Conservation (phyloP, 495 filamentous ascomycete genomes). For the Neurospora tetraspora region DNA sequence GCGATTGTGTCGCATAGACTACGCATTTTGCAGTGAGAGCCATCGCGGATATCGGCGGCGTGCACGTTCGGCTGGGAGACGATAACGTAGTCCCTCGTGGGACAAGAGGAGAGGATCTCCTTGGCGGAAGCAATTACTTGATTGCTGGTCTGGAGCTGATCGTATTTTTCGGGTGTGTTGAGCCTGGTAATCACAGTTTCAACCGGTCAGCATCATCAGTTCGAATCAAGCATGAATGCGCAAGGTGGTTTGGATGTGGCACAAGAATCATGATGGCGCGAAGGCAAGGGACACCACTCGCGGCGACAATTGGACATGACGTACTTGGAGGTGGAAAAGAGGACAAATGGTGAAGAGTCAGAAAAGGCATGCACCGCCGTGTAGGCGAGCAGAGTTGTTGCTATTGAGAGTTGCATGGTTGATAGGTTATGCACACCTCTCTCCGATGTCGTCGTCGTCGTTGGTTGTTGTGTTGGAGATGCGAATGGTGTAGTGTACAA, state of each 20-base stretch:
- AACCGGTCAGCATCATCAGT: conserved; percentile 1
- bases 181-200: conserved; percentile 21
- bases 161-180: conserved; percentile 12
- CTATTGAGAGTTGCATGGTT: conserved; percentile 51
- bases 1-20: conserved; percentile 20
- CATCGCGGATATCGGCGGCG: conserved; percentile 48
- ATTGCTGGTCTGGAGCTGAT: conserved; percentile 35
- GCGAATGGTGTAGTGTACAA: conserved; percentile 1
- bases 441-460: conserved; percentile 5
- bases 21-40: conserved; percentile 18
- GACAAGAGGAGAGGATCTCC: conserved; percentile 51
- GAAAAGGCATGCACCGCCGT: conserved; percentile 59
- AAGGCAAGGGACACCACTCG: neutral
- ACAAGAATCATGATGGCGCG: neutral
- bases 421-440: conserved; percentile 8
- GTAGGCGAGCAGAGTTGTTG: conserved; percentile 52
- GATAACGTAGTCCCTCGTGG: conserved; percentile 69
- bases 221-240: neutral
- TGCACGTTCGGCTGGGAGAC: conserved; percentile 70
- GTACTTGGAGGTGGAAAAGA: conserved; percentile 73
- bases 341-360: conserved; percentile 78
- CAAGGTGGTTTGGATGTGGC: neutral
- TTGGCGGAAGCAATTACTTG: conserved; percentile 30
- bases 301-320: conserved; percentile 17
- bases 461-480: conserved; percentile 7